Evolutionary conservation across 805 yeast species (phyloP).

Genomic region (Ogataea haglerorum): DNA sequence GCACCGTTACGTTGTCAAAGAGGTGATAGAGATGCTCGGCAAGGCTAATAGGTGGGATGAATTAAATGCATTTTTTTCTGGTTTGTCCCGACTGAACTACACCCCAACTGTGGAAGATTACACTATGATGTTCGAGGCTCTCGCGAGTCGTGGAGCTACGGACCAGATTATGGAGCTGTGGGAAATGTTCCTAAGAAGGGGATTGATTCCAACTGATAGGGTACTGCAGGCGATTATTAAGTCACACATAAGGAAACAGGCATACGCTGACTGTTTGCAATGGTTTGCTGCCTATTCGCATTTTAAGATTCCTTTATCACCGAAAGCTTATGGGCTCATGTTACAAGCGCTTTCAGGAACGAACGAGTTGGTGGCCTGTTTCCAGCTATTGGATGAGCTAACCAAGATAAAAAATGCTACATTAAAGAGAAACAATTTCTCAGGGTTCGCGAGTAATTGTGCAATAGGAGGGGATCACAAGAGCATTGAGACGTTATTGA

Average conservation of each 20-base stretch:
- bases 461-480: conserved; percentile 25
- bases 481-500: conserved; percentile 22
- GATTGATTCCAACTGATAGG: conserved; percentile 43
- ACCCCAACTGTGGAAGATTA: conserved; percentile 42
- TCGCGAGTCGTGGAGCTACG: conserved; percentile 53
- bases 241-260: conserved; percentile 36
- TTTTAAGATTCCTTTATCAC: conserved; percentile 29
- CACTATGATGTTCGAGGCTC: conserved; percentile 55
- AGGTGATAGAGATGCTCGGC: not conserved
- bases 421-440: conserved; percentile 14
- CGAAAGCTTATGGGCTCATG: conserved; percentile 34
- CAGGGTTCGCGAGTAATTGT: conserved; percentile 20
- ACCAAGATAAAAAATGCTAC: conserved; percentile 3
- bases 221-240: conserved; percentile 46
- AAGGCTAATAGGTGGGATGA: conserved; percentile 40
- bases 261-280: conserved; percentile 35
- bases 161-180: conserved; percentile 36
- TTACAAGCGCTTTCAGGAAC: conserved; percentile 36
- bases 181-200: conserved; percentile 44
- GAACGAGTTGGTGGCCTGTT: conserved; percentile 35
- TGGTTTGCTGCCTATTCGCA: conserved; percentile 36
- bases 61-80: conserved; percentile 56
- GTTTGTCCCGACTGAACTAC: conserved; percentile 55
- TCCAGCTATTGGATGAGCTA: conserved; percentile 31
- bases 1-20: not conserved